Evolutionary conservation across 176 grass and related monocot species (phyloP), one percentile per base, ranked within the genome.

Genomic region (Oryza australiensis): DNA sequence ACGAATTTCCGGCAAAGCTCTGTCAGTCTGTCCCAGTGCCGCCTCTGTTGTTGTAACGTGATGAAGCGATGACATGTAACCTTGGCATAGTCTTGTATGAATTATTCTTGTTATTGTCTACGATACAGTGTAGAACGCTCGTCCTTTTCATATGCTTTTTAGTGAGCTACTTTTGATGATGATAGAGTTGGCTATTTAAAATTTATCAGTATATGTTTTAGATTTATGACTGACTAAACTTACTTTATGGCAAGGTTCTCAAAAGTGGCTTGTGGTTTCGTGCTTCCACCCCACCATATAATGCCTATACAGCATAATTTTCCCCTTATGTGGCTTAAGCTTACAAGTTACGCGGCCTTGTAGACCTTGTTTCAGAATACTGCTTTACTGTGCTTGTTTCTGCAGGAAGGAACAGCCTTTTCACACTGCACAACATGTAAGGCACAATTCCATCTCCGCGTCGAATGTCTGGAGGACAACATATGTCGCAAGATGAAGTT

Each of bases 371-470:
- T 7, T 55, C 2, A 55, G 18, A 55, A 55, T 18, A 55, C 16
- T 55, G 16, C 51, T 55, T 57, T 73, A 27, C 12, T n/a, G 37
- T 66, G 9, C n/a, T 76, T 72, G 43, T 65, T 33, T 90, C 16
- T 84, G 12, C 86, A 93, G 90, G 90, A 97, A 89, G 90, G 94
- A 43, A 78, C 84, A 83, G 88, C 94, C 74, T 97, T 97, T 68
- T 97, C 94, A 26, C 88, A 93, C 72, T 97, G 94, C 81, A 97
- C 94, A 40, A 97, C 94, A 85, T 97, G 90, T 78, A 97, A 91
- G 62, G 94, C 94, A 0, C 81, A 69, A 62, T 93, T 97, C 82
- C 94, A 97, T 82, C 83, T 97, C 45, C 83, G 90, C 4, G 80
- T 93, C 37, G 84, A 89, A 67, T 78, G 65, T 82, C 68, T 91